Base-by-base conservation (phyloP, 2,329 filamentous ascomycete genomes). In the Onygena corvina region DNA sequence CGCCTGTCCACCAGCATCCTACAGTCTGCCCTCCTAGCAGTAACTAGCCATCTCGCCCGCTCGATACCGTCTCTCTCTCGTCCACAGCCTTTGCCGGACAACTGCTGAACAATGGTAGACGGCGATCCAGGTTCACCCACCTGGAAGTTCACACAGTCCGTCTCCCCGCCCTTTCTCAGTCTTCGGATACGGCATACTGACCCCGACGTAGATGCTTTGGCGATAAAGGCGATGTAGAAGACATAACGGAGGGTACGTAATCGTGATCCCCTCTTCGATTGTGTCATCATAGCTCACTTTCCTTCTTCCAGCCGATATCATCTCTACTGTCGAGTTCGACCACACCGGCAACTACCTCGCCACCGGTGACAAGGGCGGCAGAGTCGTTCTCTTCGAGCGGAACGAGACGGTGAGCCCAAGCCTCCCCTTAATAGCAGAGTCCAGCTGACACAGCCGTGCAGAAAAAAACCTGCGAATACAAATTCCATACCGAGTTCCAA, bases 391-490 rank as follows among this genome's bases (percentile, higher is more conserved):
- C 44, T 74, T 74, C 52, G 71, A 74, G 57, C 79, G 92, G 59
- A 98, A 98, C 64, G 92, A 96, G 71, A 95, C 90, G 65, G 89
- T 94, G 73, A 64, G 81, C 71, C 16, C 11, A 9, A 2, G 7
- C 9, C 27, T 21, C 16, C 20, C 7, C 12, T 23, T 8, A 6
- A 3, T 31, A 31, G n/a, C n/a, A n/a, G n/a, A n/a, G n/a, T 29
- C 11, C 27, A 36, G 34, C 34, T 14, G n/a, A n/a, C 9, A 20
- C 8, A 20, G 7, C 18, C 12, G n/a, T n/a, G n/a, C 16, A 95
- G 89, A 96, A 98, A 81, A 98, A 96, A 80, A 96, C 92, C 46
- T 98, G 92, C 79, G 92, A 98, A 71, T 98, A 98, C 77, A 98
- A 96, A 70, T 98, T 98, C 69, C 92, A 98, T 70, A 98, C 92